A percentile compares a stretch with the other conserved stretches of the same genome.
Evolutionary conservation across 2,329 filamentous ascomycete species (phyloP).

Genomic region (Aspergillus ochraceus): DNA sequence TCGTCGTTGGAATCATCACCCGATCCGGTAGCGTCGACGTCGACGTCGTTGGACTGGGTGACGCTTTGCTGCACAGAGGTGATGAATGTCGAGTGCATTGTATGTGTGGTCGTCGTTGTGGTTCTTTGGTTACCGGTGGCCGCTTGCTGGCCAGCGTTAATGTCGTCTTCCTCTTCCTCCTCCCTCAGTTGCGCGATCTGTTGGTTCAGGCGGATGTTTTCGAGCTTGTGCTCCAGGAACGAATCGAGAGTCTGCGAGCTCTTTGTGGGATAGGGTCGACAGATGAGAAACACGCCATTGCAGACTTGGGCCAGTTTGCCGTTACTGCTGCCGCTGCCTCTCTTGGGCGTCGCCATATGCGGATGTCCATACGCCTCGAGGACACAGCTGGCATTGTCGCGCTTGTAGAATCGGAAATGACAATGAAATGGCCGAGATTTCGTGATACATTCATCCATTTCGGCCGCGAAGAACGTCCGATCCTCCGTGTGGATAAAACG

Average conservation of each 20-base stretch:
- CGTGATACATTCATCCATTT: slow-evolving; percentile 86
- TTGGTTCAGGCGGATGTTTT: slow-evolving; percentile 83
- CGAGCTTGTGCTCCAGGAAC: slow-evolving; percentile 94
- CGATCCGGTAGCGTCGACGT: slow-evolving; percentile 50
- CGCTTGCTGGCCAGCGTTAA: slow-evolving; percentile 65
- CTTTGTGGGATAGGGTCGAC: slow-evolving; percentile 83
- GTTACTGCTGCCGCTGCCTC: slow-evolving; percentile 43
- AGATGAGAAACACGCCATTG: slow-evolving; percentile 91
- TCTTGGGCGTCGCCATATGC: slow-evolving; percentile 70
- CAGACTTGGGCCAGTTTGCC: slow-evolving; percentile 69
- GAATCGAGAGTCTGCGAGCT: slow-evolving; percentile 84
- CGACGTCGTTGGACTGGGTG: background rate
- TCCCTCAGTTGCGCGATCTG: slow-evolving; percentile 80
- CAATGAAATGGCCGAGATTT: slow-evolving; percentile 76
- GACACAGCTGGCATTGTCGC: slow-evolving; percentile 72
- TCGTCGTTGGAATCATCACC: slow-evolving; percentile 38
- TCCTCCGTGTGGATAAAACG: slow-evolving; percentile 88
- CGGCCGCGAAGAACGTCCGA: slow-evolving; percentile 75
- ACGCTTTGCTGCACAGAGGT: background rate
- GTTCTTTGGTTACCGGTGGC: slow-evolving; percentile 53
- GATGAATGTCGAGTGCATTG: slow-evolving; percentile 1
- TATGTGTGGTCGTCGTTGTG: slow-evolving; percentile 13
- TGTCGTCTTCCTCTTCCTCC: slow-evolving; percentile 84
- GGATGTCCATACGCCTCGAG: slow-evolving; percentile 93
- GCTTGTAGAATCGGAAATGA: slow-evolving; percentile 80